phyloP scores from a whole-genome alignment of 257 asterid genomes.

The Phtheirospermum japonicum region DNA sequence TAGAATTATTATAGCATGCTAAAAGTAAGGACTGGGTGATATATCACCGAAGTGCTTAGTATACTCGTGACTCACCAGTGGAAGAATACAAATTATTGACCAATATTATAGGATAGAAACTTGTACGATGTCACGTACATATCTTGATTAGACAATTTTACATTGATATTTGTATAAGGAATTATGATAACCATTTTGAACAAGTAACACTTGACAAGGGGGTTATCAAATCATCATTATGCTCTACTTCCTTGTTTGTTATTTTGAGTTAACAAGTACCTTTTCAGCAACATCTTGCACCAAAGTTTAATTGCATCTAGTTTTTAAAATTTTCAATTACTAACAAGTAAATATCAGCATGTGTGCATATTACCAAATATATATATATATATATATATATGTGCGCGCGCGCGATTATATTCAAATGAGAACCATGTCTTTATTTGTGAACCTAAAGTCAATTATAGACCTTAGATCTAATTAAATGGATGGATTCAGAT shows the following conservation, averaged over 20 bases:
- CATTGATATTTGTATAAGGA: too few species aligned
- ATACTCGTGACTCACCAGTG: neutral
- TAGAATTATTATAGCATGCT: neutral
- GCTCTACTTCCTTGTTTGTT: constrained; percentile 7
- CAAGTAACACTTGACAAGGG: constrained; percentile 15
- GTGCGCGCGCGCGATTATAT: too few species aligned
- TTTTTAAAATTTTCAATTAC: neutral
- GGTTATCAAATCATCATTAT: constrained; percentile 12
- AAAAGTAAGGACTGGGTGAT: neutral
- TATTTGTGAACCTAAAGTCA: too few species aligned
- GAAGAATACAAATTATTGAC: neutral
- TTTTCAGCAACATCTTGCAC: neutral
- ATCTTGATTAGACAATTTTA: neutral
- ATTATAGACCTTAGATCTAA: too few species aligned
- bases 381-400: neutral
- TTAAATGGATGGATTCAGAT: too few species aligned
- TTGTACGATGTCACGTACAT: neutral
- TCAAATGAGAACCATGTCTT: too few species aligned
- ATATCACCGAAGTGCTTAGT: neutral
- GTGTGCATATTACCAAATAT: constrained; percentile 3
- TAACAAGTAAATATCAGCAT: neutral
- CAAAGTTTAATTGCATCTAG: neutral
- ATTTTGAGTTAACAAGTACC: neutral
- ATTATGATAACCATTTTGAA: neutral
- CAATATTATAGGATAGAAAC: neutral